phyloP scores from a whole-genome alignment of 2,329 filamentous ascomycete species.

The Metarhizium rileyi region DNA sequence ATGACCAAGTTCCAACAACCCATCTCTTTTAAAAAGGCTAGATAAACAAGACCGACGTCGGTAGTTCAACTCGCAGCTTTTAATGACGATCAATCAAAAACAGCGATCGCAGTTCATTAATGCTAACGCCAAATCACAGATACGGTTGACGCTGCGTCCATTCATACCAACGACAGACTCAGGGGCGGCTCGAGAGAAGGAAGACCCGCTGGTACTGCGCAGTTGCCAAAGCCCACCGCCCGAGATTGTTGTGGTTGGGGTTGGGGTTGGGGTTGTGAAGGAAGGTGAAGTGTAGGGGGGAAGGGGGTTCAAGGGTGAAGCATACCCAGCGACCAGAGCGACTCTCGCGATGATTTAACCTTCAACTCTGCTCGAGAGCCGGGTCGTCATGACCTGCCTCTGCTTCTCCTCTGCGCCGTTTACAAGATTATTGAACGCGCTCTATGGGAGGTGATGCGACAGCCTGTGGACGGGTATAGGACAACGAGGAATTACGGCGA shows the following conservation, averaged over 20 bases:
- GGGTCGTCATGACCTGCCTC: conserved; percentile 10
- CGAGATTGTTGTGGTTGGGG: not conserved
- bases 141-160: conserved; percentile 8
- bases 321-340: conserved; percentile 24
- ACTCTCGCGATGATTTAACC: conserved; percentile 15
- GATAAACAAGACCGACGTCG: not conserved
- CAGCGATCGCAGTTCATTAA: conserved; percentile 5
- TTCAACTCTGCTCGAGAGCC: conserved; percentile 13
- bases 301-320: conserved; percentile 12
- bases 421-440: conserved; percentile 22
- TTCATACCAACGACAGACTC: conserved; percentile 7
- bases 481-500: conserved; percentile 6
- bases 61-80: conserved; percentile 1
- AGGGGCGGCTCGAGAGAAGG: not conserved
- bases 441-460: conserved; percentile 13
- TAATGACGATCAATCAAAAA: conserved; percentile 3
- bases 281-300: conserved; percentile 3
- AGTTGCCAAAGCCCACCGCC: not conserved
- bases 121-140: conserved; percentile 7
- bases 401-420: conserved; percentile 20
- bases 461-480: conserved; percentile 4
- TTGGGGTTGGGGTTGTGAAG: not conserved
- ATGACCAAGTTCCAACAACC: not conserved
- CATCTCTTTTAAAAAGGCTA: conserved; percentile 3
- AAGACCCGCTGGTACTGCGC: not conserved